phyloP scores from a whole-genome alignment of 768 basidiomycete species.

The Cyclocybe aegerita region DNA sequence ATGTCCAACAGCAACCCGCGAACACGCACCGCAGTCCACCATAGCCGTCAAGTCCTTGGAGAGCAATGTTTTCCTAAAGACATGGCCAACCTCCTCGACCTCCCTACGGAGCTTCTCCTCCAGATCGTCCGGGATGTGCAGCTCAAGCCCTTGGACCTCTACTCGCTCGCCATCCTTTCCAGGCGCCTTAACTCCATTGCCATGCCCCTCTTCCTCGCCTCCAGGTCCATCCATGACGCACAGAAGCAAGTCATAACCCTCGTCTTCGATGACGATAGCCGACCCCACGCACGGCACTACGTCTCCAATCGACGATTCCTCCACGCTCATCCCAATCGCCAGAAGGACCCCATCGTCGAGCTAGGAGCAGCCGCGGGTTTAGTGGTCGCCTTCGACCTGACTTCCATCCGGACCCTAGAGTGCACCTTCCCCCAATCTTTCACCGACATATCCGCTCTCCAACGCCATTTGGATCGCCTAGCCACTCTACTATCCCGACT shows the following conservation, averaged over 20 bases:
- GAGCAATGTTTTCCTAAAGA: too few relatives aligned
- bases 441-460: neutral
- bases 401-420: neutral
- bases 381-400: slow-evolving; percentile 2
- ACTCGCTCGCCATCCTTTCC: slow-evolving; percentile 2
- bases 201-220: slow-evolving; percentile 7
- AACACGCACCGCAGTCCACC: too few relatives aligned
- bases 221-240: neutral
- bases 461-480: slow-evolving; percentile 3
- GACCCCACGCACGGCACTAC: neutral
- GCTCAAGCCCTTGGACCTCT: slow-evolving; percentile 3
- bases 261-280: neutral
- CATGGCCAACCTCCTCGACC: neutral
- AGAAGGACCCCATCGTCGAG: neutral
- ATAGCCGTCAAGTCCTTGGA: too few relatives aligned
- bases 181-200: slow-evolving; percentile 6
- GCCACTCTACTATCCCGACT: neutral
- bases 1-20: too few relatives aligned
- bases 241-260: neutral
- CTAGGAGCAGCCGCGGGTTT: slow-evolving; percentile 2
- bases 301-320: neutral
- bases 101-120: slow-evolving; percentile 10
- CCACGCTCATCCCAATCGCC: neutral
- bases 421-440: slow-evolving; percentile 9
- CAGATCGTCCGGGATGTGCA: slow-evolving; percentile 5